These are phyloP conservation scores for Ceriops zippeliana DNA, from an alignment of 345 rosid genomes.

Conservation along the genomic window DNA sequence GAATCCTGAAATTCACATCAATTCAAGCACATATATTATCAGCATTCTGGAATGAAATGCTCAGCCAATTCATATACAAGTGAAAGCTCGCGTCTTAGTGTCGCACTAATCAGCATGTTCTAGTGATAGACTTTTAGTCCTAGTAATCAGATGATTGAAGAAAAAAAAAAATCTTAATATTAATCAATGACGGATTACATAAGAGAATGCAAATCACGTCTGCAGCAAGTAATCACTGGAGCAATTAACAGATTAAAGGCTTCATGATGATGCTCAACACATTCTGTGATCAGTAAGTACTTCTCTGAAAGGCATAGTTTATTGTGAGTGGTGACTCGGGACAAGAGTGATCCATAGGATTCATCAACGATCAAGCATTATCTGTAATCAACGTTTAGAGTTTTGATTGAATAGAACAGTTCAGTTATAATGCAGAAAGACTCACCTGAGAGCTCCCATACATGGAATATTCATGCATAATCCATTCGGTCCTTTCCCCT, in stretches of 20 bases:
- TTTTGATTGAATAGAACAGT: background rate
- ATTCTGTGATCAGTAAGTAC: background rate
- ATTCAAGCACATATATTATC: background rate
- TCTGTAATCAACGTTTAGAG: background rate
- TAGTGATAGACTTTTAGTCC: no score
- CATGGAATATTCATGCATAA: conserved; percentile 83
- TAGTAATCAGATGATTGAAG: no score
- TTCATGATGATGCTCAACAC: background rate
- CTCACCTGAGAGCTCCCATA: conserved; percentile 57
- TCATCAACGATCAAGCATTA: background rate
- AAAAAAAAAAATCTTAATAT: no score
- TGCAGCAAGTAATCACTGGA: background rate
- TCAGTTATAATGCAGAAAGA: background rate
- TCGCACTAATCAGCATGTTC: no score
- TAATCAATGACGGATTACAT: background rate
- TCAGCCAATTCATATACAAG: background rate
- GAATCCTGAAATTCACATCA: conserved; percentile 46
- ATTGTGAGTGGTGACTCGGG: no score
- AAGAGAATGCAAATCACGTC: background rate
- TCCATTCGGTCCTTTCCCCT: conserved; percentile 95
- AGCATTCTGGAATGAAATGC: background rate
- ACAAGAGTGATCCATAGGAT: no score
- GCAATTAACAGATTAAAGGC: background rate
- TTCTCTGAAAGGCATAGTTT: background rate
- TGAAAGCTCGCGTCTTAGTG: background rate